Conservation (phyloP, 2,329 filamentous ascomycete genomes). For the Pyricularia grisea region DNA sequence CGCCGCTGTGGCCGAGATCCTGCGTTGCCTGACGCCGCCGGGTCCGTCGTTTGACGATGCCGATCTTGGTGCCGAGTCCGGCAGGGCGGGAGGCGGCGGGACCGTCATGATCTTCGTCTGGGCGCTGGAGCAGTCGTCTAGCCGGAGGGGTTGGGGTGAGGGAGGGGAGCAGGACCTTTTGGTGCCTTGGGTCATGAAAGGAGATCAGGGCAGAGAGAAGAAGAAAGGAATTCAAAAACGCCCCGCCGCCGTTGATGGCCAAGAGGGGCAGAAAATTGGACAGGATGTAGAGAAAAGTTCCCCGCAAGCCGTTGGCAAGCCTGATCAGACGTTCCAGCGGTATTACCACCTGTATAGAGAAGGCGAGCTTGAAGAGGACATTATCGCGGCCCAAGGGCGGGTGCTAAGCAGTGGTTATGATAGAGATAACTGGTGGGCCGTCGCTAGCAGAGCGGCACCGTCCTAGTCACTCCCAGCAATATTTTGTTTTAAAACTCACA, state of each 20-base stretch:
- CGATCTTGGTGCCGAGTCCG: constrained; percentile 15
- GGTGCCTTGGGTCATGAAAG: constrained; percentile 81
- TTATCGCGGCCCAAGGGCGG: constrained; percentile 61
- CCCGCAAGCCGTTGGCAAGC: not conserved
- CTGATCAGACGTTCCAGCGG: constrained; percentile 61
- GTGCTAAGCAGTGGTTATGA: constrained; percentile 83
- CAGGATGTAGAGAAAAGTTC: not conserved
- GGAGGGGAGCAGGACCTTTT: constrained; percentile 81
- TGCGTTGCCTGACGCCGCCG: constrained; percentile 46
- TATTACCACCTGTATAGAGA: constrained; percentile 91
- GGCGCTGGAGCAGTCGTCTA: constrained; percentile 85
- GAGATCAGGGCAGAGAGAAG: constrained; percentile 19
- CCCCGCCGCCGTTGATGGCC: not conserved
- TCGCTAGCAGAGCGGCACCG: constrained; percentile 27
- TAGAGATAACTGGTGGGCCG: constrained; percentile 97
- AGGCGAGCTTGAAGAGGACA: constrained; percentile 78
- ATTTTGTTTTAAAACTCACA: not conserved
- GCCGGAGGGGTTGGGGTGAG: constrained; percentile 81
- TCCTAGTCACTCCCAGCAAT: not conserved
- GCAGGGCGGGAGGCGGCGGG: constrained; percentile 8
- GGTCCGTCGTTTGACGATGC: not conserved
- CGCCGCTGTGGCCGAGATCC: constrained; percentile 61
- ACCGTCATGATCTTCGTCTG: constrained; percentile 77
- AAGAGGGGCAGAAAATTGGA: not conserved
- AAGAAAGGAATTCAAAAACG: constrained; percentile 11